These are phyloP conservation scores for Syzygium jambos DNA, from an alignment of 345 rosid species.

Conservation along the genomic window DNA sequence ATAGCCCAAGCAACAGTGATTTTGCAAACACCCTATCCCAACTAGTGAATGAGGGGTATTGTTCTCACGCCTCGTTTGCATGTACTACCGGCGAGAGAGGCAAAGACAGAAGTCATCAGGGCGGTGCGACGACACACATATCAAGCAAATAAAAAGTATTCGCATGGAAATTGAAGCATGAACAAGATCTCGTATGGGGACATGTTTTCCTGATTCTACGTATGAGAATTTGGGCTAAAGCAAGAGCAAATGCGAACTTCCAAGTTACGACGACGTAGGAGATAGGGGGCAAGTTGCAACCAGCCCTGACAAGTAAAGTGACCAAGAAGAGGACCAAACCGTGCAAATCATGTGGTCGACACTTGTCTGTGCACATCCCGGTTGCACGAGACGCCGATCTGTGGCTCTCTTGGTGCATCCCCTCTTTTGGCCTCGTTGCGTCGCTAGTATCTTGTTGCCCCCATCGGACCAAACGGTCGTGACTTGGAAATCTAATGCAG, in stretches of 20 bases:
- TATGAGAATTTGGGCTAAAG: neutral
- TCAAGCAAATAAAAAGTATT: too few species aligned
- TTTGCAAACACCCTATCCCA: neutral
- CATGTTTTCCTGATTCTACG: neutral
- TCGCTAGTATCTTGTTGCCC: neutral
- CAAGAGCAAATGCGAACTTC: neutral
- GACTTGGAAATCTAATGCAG: neutral
- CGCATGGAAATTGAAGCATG: neutral
- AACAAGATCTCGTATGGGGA: neutral
- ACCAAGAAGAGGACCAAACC: neutral
- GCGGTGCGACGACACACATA: too few species aligned
- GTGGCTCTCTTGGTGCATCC: neutral
- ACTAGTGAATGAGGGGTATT: neutral
- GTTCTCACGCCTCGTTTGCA: neutral
- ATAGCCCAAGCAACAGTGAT: neutral
- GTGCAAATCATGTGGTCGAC: neutral
- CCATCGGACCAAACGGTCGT: neutral
- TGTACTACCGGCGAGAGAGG: neutral
- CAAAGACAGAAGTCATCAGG: too few species aligned
- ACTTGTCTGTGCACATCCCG: too few species aligned
- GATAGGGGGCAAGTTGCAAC: neutral
- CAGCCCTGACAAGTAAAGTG: neutral
- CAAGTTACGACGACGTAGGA: neutral
- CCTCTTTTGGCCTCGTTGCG: neutral
- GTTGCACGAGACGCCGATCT: neutral